A percentile compares a stretch with the other conserved stretches of the same genome.
Evolutionary conservation across 768 basidiomycete genomes (phyloP).

Genomic region (Kwoniella botswanensis): DNA sequence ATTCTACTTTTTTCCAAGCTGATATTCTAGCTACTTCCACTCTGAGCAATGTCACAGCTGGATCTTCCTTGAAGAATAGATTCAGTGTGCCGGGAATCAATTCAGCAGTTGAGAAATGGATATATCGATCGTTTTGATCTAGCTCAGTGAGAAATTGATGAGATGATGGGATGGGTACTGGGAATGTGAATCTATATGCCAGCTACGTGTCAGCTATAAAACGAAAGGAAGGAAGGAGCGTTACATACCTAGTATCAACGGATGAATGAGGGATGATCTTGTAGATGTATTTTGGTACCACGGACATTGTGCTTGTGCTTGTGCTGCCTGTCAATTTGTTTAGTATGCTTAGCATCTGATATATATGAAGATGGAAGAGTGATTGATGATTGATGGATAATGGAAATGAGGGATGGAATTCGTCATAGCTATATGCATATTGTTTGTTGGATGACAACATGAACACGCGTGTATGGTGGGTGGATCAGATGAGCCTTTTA

Average conservation of each 20-base stretch:
- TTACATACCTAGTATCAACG: constrained; percentile 41
- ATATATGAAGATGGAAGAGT: not conserved
- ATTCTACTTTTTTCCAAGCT: constrained; percentile 55
- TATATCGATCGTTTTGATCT: constrained; percentile 62
- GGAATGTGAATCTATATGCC: constrained; percentile 44
- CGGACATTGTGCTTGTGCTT: constrained; percentile 14
- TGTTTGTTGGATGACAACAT: not conserved
- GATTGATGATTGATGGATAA: not conserved
- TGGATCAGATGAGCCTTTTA: not conserved
- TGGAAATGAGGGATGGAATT: not conserved
- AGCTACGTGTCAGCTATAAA: not conserved
- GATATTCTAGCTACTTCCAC: constrained; percentile 47
- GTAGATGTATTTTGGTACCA: constrained; percentile 57
- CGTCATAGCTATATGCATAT: not conserved
- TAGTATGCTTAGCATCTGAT: constrained; percentile 8
- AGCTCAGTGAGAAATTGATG: constrained; percentile 59
- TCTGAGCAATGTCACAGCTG: constrained; percentile 51
- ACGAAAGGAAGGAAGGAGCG: not conserved
- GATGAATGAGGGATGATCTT: constrained; percentile 59
- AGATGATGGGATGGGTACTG: constrained; percentile 57
- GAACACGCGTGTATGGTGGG: not conserved
- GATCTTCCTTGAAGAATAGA: constrained; percentile 59
- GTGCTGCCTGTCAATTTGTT: not conserved
- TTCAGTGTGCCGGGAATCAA: constrained; percentile 60
- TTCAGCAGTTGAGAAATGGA: constrained; percentile 61